Evolutionary conservation across 208 protist species (phyloP).

Genomic region (Giardia muris): DNA sequence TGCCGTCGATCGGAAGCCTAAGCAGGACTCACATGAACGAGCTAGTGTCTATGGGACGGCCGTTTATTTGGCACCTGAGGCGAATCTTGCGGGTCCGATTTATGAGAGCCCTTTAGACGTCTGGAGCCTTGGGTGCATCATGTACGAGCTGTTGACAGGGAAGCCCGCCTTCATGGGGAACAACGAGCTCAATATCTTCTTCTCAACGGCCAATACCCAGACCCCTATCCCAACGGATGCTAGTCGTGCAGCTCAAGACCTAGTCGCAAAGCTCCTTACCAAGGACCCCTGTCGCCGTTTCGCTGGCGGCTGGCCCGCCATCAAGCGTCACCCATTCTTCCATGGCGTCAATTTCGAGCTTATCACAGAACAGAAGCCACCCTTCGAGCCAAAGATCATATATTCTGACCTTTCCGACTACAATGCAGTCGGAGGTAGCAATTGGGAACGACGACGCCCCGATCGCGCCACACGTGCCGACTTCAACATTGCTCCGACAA

Average conservation of each 20-base stretch:
- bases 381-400: neutral
- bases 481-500: neutral
- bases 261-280: neutral
- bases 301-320: neutral
- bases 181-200: constrained; percentile 22
- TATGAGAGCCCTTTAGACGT: constrained; percentile 65
- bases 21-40: neutral
- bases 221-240: neutral
- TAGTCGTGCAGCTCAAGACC: neutral
- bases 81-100: neutral
- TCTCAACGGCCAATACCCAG: neutral
- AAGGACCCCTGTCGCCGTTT: neutral
- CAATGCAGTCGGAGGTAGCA: neutral
- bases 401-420: neutral
- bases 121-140: constrained; percentile 95
- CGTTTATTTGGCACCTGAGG: neutral
- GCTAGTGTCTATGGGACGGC: neutral
- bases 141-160: constrained; percentile 73
- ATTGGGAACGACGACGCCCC: too few species aligned
- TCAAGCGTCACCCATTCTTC: neutral
- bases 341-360: neutral
- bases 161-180: constrained; percentile 39
- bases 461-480: neutral
- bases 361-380: neutral
- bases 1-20: neutral